Evolutionary conservation across 345 rosid genomes (phyloP).

Genomic region (Angophora floribunda): DNA sequence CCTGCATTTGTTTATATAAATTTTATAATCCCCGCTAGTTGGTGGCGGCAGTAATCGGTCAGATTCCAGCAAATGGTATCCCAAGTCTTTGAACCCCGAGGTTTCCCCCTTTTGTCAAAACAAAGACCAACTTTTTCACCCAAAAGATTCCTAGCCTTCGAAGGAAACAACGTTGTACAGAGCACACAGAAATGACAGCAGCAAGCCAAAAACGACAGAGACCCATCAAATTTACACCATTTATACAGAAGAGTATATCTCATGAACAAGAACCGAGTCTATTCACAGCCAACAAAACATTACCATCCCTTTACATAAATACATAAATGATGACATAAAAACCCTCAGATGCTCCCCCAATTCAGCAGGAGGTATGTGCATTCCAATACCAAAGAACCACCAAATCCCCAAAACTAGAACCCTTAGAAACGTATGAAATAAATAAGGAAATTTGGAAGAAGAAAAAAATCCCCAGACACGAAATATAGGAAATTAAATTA

Average conservation of each 20-base stretch:
- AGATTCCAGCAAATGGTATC: background rate
- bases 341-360: background rate
- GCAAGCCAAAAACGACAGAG: background rate
- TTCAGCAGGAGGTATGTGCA: background rate
- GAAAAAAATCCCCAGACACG: background rate
- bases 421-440: background rate
- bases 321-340: background rate
- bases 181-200: background rate
- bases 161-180: background rate
- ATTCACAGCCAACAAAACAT: conserved; percentile 2
- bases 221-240: conserved; percentile 8
- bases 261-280: background rate
- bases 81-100: background rate
- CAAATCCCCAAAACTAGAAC: background rate
- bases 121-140: background rate
- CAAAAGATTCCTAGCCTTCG: background rate
- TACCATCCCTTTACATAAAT: background rate
- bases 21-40: background rate
- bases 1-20: background rate
- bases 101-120: background rate
- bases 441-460: background rate
- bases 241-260: conserved; percentile 2
- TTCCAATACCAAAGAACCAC: background rate
- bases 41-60: background rate
- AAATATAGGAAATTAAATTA: background rate